Conservation (phyloP, 2,329 filamentous ascomycete genomes). For the Alternaria conjuncta region DNA sequence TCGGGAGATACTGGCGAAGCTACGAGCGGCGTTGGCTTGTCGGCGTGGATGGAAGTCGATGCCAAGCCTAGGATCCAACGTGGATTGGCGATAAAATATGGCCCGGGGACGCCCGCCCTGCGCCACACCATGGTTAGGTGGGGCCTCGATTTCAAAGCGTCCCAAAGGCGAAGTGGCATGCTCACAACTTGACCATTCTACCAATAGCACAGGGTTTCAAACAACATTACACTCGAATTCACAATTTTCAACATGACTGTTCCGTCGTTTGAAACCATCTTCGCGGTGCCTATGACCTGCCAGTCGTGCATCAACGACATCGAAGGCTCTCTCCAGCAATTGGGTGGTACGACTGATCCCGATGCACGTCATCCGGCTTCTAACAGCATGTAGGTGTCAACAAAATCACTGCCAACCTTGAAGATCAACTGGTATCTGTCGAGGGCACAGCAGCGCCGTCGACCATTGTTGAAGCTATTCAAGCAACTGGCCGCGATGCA, state of each 20-base stretch:
- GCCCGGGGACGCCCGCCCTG: not conserved
- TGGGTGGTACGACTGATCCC: slow-evolving; percentile 62
- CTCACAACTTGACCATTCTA: slow-evolving; percentile 14
- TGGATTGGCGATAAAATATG: slow-evolving; percentile 11
- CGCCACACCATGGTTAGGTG: not conserved
- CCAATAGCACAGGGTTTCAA: not conserved
- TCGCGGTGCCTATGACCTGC: slow-evolving; percentile 93
- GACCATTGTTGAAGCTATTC: slow-evolving; percentile 85
- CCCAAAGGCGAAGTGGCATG: slow-evolving; percentile 15
- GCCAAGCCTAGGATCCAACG: slow-evolving; percentile 21
- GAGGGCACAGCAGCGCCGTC: slow-evolving; percentile 92
- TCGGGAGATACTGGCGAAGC: not conserved
- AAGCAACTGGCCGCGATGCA: slow-evolving; percentile 88
- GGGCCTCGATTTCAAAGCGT: slow-evolving; percentile 43
- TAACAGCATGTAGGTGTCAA: slow-evolving; percentile 68
- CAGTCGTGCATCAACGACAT: slow-evolving; percentile 87
- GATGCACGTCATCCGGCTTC: slow-evolving; percentile 29
- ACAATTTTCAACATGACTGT: slow-evolving; percentile 35
- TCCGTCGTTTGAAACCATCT: slow-evolving; percentile 73
- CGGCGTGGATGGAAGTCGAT: slow-evolving; percentile 18
- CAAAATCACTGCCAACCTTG: slow-evolving; percentile 81
- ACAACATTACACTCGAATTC: not conserved
- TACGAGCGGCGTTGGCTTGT: slow-evolving; percentile 4
- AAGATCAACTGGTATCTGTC: slow-evolving; percentile 82
- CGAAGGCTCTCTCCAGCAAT: slow-evolving; percentile 75